These are phyloP conservation scores for Aphanoascus verrucosus DNA, from an alignment of 2,329 filamentous ascomycete species.

Conservation along the genomic window DNA sequence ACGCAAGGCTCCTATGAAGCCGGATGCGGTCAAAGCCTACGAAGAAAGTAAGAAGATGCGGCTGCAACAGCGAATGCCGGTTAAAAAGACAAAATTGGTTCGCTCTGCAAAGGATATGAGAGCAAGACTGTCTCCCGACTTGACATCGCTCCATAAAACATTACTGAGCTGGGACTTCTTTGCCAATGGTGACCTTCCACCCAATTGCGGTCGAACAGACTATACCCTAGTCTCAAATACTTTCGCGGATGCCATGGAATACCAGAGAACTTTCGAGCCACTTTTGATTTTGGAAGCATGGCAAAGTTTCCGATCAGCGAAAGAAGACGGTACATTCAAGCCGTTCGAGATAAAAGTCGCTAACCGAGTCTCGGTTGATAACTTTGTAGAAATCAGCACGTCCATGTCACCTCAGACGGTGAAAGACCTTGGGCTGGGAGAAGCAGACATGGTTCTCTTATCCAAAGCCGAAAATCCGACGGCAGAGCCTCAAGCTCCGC, in stretches of 20 bases:
- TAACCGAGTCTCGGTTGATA: conserved; percentile 81
- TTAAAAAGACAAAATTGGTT: conserved; percentile 71
- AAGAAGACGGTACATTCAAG: conserved; percentile 72
- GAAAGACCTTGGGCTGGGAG: conserved; percentile 60
- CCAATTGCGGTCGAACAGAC: conserved; percentile 55
- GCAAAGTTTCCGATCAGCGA: conserved; percentile 82
- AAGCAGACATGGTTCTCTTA: conserved; percentile 82
- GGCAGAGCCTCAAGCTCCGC: conserved; percentile 52
- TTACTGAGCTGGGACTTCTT: conserved; percentile 95
- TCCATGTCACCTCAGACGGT: conserved; percentile 61
- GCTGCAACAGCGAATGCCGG: conserved; percentile 54
- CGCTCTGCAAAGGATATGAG: conserved; percentile 88
- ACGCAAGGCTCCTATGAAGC: conserved; percentile 29
- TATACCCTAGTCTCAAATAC: conserved; percentile 67
- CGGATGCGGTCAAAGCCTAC: conserved; percentile 37
- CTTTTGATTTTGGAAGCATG: conserved; percentile 87
- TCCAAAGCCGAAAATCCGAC: conserved; percentile 64
- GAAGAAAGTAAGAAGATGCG: conserved; percentile 39
- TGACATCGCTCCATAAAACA: conserved; percentile 71
- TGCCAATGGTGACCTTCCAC: conserved; percentile 74
- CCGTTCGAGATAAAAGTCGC: conserved; percentile 79
- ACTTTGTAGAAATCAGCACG: conserved; percentile 83
- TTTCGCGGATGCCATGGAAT: conserved; percentile 65
- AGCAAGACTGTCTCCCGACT: conserved; percentile 78
- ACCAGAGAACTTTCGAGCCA: conserved; percentile 83